phyloP scores from a whole-genome alignment of 352 stramenopile genomes.

The Phytopythium litorale region DNA sequence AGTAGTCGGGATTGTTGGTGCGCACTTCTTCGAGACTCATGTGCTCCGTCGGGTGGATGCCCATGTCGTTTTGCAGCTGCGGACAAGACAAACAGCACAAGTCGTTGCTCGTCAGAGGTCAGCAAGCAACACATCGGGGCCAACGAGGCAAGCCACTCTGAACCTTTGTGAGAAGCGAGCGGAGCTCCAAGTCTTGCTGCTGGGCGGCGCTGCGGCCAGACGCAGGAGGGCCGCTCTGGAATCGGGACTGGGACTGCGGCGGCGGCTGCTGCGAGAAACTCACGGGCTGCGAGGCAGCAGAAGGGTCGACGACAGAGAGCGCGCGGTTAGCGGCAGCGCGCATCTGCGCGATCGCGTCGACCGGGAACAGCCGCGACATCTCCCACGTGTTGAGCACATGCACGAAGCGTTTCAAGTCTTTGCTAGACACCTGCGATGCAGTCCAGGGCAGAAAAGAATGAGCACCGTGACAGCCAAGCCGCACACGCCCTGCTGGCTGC shows the following conservation, averaged over 20 bases:
- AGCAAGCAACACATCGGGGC: neutral
- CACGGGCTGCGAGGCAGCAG: constrained; percentile 26
- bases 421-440: constrained; percentile 52
- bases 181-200: constrained; percentile 76
- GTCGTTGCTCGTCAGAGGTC: neutral
- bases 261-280: constrained; percentile 49
- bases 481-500: neutral
- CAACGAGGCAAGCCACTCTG: neutral
- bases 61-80: constrained; percentile 83
- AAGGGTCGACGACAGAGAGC: constrained; percentile 42
- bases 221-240: constrained; percentile 1
- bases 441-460: neutral
- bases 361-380: constrained; percentile 47
- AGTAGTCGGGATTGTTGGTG: constrained; percentile 83
- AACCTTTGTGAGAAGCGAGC: constrained; percentile 64
- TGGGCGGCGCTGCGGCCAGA: constrained; percentile 14
- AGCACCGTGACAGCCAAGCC: neutral
- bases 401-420: constrained; percentile 80
- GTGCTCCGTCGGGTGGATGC: constrained; percentile 82
- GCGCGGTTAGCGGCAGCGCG: constrained; percentile 56
- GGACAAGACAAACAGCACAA: constrained; percentile 1
- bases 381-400: constrained; percentile 88
- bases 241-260: constrained; percentile 4
- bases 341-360: constrained; percentile 63
- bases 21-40: constrained; percentile 85